A percentile compares a stretch with the other conserved stretches of the same genome.
phyloP scores from a whole-genome alignment of 116 monocot genomes.

The Papilionanthe hybrid region DNA sequence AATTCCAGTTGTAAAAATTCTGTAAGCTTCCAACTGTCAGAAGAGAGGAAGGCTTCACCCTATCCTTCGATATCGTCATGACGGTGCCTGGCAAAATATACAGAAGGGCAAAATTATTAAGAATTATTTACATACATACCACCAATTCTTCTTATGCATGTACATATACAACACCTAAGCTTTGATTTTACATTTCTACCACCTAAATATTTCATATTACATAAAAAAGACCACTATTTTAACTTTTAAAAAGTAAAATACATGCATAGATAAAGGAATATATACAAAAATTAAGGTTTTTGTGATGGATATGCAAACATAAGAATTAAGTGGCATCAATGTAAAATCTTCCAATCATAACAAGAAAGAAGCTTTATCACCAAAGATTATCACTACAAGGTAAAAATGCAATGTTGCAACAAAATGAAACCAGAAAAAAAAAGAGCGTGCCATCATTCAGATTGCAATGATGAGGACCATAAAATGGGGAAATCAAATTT shows the following conservation, averaged over 20 bases:
- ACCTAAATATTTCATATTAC: too few species aligned
- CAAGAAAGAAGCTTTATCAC: neutral
- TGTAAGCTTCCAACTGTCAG: conserved; percentile 96
- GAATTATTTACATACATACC: too few species aligned
- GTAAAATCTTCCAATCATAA: too few species aligned
- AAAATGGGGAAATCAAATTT: conserved; percentile 97
- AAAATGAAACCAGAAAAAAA: neutral
- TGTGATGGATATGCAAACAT: too few species aligned
- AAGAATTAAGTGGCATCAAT: too few species aligned
- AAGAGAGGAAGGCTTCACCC: conserved; percentile 92
- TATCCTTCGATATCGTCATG: conserved; percentile 99
- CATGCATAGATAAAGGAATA: too few species aligned
- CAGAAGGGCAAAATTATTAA: neutral
- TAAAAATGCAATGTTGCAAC: neutral
- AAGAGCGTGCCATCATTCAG: conserved; percentile 76
- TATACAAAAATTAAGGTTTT: too few species aligned
- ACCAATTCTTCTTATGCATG: too few species aligned
- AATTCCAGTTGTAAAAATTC: conserved; percentile 96
- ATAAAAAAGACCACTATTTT: too few species aligned
- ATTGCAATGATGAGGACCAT: conserved; percentile 99
- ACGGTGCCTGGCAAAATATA: conserved; percentile 64
- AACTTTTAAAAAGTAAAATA: too few species aligned
- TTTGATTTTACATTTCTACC: too few species aligned
- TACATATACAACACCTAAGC: too few species aligned
- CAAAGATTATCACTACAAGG: neutral